Conservation (phyloP, 1,139 yeast genomes). For the Hanseniaspora uvarum region DNA sequence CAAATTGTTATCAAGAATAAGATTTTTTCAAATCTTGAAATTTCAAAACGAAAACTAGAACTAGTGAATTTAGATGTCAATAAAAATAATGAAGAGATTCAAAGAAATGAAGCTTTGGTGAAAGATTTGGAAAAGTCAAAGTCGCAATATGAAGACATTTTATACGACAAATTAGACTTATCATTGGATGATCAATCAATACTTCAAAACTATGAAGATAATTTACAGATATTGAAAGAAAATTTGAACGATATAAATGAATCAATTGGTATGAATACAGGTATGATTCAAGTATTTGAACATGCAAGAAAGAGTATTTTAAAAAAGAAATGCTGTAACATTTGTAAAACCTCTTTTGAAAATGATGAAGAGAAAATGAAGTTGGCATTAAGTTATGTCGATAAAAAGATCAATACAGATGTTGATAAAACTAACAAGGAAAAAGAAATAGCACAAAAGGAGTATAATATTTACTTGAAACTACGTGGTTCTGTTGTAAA, state of each 20-base stretch:
- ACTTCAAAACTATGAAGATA: not conserved
- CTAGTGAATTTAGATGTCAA: constrained; percentile 20
- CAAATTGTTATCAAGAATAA: not conserved
- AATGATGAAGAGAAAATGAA: constrained; percentile 4
- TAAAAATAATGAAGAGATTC: not conserved
- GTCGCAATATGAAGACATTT: not conserved
- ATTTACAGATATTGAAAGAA: not conserved
- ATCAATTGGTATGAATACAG: not conserved
- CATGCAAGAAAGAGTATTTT: constrained; percentile 3
- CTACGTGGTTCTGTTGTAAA: not conserved
- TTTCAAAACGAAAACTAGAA: constrained; percentile 18
- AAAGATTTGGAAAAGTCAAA: not conserved
- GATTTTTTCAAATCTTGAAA: not conserved
- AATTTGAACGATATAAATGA: constrained; percentile 8
- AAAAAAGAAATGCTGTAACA: constrained; percentile 9
- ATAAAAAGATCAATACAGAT: constrained; percentile 10
- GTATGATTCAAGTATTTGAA: constrained; percentile 14
- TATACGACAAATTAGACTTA: not conserved
- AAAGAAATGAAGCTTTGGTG: not conserved
- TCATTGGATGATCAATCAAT: not conserved
- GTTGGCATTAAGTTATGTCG: constrained; percentile 2
- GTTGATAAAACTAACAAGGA: not conserved
- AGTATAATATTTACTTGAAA: not conserved
- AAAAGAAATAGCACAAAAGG: not conserved
- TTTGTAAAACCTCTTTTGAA: constrained; percentile 7